A percentile compares a stretch with the other conserved stretches of the same genome.
phyloP scores from a whole-genome alignment of 2,329 filamentous ascomycete genomes.

The Colletotrichum somersetense region DNA sequence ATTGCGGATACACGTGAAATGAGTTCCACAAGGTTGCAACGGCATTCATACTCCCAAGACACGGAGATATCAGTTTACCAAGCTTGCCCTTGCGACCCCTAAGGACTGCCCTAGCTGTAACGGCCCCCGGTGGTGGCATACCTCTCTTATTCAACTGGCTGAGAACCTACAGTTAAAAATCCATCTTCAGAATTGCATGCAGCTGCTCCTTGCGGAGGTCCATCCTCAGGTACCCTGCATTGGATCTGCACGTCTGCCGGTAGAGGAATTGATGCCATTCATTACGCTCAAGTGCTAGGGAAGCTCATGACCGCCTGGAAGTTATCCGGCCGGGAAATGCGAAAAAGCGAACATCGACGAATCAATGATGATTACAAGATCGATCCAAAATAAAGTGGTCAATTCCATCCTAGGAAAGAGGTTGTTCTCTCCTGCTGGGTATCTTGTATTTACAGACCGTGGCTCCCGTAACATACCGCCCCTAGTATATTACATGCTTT shows the following conservation, averaged over 20 bases:
- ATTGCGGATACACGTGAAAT: not conserved
- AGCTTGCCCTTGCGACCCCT: not conserved
- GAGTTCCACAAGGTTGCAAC: not conserved
- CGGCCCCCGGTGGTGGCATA: not conserved
- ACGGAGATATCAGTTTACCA: too few relatives aligned
- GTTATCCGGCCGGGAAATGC: not conserved
- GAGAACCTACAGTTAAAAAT: too few relatives aligned
- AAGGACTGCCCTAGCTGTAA: not conserved
- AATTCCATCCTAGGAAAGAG: not conserved
- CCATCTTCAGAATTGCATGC: too few relatives aligned
- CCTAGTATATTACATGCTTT: not conserved
- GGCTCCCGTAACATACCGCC: not conserved
- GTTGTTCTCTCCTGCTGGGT: not conserved
- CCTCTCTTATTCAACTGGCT: too few relatives aligned
- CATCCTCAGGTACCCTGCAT: not conserved
- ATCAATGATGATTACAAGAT: not conserved
- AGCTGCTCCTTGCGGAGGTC: too few relatives aligned
- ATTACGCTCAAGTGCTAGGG: not conserved
- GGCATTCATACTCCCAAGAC: not conserved
- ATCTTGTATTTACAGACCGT: slow-evolving; percentile 11
- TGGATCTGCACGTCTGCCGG: slow-evolving; percentile 2
- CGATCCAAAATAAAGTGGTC: not conserved
- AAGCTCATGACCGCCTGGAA: not conserved
- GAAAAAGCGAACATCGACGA: not conserved
- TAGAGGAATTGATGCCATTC: not conserved